These are phyloP conservation scores for Chlamydomonas incerta DNA, from an alignment of 139 green algal genomes.

Conservation along the genomic window DNA sequence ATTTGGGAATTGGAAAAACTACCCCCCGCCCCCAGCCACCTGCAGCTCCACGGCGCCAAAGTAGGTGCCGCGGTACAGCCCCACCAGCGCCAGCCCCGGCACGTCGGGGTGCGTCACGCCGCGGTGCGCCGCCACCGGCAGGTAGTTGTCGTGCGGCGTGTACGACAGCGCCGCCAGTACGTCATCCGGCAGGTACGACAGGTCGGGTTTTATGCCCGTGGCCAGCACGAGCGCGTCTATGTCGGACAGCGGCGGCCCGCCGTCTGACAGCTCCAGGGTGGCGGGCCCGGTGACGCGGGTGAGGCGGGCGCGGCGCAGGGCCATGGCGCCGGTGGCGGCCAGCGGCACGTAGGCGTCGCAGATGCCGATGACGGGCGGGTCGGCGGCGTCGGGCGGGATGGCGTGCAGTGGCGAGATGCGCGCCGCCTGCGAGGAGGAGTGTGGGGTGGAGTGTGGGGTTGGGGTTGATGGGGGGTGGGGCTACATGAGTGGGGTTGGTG, in stretches of 20 bases:
- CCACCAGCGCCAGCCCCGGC: conserved; percentile 20
- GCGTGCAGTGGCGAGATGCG: background rate
- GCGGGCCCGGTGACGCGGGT: background rate
- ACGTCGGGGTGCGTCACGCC: background rate
- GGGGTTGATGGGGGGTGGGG: too few species aligned
- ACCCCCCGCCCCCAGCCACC: too few species aligned
- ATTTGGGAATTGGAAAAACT: too few species aligned
- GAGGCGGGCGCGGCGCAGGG: background rate
- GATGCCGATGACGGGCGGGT: background rate
- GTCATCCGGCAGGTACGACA: conserved; percentile 2
- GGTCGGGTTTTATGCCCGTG: background rate
- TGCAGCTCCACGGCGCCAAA: conserved; percentile 17
- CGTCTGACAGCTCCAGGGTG: conserved; percentile 20
- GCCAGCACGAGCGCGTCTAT: conserved; percentile 19
- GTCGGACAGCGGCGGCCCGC: background rate
- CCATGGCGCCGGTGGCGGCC: background rate
- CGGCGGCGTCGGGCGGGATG: background rate
- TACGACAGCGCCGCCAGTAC: conserved; percentile 8
- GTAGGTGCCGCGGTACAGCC: conserved; percentile 1
- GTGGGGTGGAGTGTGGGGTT: background rate
- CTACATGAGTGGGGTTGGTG: too few species aligned
- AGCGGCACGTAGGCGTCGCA: conserved; percentile 1
- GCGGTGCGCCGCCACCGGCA: conserved; percentile 22
- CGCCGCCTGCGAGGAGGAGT: background rate
- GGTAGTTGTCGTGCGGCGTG: conserved; percentile 13